Evolutionary conservation across 495 filamentous ascomycete species (phyloP).

Genomic region (Aspergillus olivimuriae): DNA sequence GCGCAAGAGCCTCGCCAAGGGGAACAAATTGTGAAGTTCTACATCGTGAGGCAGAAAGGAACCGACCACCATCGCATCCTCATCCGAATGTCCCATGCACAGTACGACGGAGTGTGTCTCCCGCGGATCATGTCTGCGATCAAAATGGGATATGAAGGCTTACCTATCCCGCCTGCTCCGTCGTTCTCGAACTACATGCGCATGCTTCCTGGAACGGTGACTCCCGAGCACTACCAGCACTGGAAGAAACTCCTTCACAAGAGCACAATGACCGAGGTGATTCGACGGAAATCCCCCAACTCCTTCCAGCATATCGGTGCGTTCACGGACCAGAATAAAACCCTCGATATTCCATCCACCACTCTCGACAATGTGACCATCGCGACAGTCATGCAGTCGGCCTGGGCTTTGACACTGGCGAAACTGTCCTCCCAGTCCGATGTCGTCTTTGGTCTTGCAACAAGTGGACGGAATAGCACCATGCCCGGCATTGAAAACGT

Average conservation of each 20-base stretch:
- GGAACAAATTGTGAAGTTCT: conserved; percentile 56
- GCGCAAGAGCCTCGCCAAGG: conserved; percentile 51
- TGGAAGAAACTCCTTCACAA: conserved; percentile 38
- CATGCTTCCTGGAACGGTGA: conserved; percentile 37
- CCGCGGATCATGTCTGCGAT: conserved; percentile 53
- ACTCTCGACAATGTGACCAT: conserved; percentile 45
- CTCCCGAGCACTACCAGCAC: conserved; percentile 49
- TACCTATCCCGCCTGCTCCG: conserved; percentile 32
- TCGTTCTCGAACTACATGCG: conserved; percentile 57
- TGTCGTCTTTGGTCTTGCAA: conserved; percentile 49
- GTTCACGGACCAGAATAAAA: conserved; percentile 32
- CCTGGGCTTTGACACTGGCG: conserved; percentile 49
- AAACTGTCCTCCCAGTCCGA: conserved; percentile 44
- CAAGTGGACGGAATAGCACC: conserved; percentile 50
- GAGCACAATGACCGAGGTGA: conserved; percentile 41
- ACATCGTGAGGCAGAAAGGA: conserved; percentile 46
- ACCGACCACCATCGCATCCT: conserved; percentile 50
- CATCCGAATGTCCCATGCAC: conserved; percentile 65
- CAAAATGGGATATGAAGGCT: conserved; percentile 46
- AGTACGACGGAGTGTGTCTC: conserved; percentile 68
- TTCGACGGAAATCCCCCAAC: conserved; percentile 29
- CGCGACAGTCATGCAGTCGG: conserved; percentile 51
- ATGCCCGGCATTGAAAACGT: conserved; percentile 48
- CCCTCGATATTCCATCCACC: conserved; percentile 32
- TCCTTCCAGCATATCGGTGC: conserved; percentile 33